Conservation (phyloP, 2,329 filamentous ascomycete species). For the Ceratocystis lukuohia region DNA sequence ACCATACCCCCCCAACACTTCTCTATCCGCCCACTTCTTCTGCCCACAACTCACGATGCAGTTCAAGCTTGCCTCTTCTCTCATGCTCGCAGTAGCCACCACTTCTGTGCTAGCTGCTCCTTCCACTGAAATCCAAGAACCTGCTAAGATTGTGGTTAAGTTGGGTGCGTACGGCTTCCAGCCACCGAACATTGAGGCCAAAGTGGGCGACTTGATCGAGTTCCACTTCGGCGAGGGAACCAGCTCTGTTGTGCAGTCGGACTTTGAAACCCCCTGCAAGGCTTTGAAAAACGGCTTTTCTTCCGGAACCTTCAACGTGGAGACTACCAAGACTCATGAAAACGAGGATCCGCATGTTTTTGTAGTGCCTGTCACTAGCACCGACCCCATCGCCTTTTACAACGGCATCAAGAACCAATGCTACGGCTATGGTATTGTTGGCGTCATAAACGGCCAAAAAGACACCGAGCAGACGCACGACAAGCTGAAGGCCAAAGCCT, state of each 20-base stretch:
- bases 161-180: constrained; percentile 28
- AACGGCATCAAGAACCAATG: constrained; percentile 12
- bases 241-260: constrained; percentile 13
- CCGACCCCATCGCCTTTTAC: neutral
- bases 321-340: constrained; percentile 28
- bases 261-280: neutral
- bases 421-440: constrained; percentile 23
- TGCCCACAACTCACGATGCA: neutral
- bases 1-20: neutral
- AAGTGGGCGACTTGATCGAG: constrained; percentile 38
- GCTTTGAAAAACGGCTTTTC: neutral
- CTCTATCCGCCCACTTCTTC: neutral
- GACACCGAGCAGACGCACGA: neutral
- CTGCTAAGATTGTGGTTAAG: neutral
- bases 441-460: neutral
- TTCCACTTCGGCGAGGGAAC: constrained; percentile 40
- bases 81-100: neutral
- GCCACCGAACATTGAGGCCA: constrained; percentile 37
- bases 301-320: neutral
- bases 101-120: neutral
- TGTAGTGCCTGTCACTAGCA: constrained; percentile 1
- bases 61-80: neutral
- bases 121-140: neutral
- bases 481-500: neutral
- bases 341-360: constrained; percentile 21